Evolutionary conservation across 2,329 filamentous ascomycete species (phyloP).

Genomic region (Stachybotrys chartarum): DNA sequence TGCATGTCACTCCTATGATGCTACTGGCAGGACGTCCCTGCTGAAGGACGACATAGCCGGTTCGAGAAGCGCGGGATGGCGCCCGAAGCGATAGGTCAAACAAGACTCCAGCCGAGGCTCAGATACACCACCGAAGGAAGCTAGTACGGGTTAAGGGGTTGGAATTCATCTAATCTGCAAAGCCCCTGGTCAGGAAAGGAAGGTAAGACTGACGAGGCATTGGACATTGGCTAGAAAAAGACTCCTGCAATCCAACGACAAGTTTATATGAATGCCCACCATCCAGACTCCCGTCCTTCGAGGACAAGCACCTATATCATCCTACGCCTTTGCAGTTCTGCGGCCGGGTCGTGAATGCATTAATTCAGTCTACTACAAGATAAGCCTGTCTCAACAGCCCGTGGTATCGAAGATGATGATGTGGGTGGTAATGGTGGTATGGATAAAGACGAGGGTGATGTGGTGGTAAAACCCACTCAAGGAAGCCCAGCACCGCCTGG

Average conservation of each 20-base stretch:
- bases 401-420: slow-evolving; percentile 29
- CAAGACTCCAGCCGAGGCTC: neutral
- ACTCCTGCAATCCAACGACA: neutral
- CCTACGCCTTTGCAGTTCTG: slow-evolving; percentile 8
- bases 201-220: slow-evolving; percentile 4
- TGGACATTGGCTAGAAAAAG: neutral
- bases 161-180: slow-evolving; percentile 16
- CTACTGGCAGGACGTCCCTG: no score
- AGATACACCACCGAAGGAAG: neutral
- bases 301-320: neutral
- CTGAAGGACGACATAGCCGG: no score
- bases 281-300: neutral
- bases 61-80: no score
- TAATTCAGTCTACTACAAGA: slow-evolving; percentile 26
- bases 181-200: slow-evolving; percentile 9
- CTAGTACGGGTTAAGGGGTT: neutral
- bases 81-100: no score
- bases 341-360: slow-evolving; percentile 16
- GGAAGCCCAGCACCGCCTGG: no score
- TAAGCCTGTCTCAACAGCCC: slow-evolving; percentile 15
- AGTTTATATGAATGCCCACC: neutral
- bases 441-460: neutral
- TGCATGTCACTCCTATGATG: no score
- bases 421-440: slow-evolving; percentile 8
- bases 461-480: neutral